Percentiles rank a stretch among this genome's conserved stretches.
Conservation (phyloP, 1,139 yeast species). For the Candida sojae region DNA sequence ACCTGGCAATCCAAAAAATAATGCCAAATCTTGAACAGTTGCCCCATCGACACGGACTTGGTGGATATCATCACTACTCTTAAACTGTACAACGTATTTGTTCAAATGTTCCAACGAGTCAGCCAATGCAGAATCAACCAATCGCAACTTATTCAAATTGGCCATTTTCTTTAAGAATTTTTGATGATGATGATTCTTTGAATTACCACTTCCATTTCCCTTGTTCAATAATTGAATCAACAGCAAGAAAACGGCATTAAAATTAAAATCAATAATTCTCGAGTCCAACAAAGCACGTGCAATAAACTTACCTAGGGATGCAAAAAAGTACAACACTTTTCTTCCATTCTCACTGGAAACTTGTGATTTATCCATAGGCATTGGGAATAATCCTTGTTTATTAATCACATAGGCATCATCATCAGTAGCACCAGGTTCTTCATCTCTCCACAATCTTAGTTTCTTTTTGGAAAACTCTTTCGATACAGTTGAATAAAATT, state of each 20-base stretch:
- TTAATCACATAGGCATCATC: constrained; percentile 42
- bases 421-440: constrained; percentile 20
- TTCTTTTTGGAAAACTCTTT: constrained; percentile 61
- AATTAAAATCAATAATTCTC: constrained; percentile 78
- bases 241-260: constrained; percentile 71
- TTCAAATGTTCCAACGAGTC: constrained; percentile 58
- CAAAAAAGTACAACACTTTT: constrained; percentile 56
- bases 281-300: constrained; percentile 89
- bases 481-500: constrained; percentile 84
- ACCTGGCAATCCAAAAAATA: constrained; percentile 73
- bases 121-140: constrained; percentile 64
- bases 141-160: constrained; percentile 43
- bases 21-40: constrained; percentile 51
- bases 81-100: constrained; percentile 38
- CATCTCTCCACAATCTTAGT: constrained; percentile 71
- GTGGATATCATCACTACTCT: constrained; percentile 15
- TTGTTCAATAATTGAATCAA: constrained; percentile 35
- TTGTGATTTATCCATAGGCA: constrained; percentile 49
- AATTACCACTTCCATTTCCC: constrained; percentile 6
- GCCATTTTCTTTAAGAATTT: constrained; percentile 29
- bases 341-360: constrained; percentile 37
- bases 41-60: constrained; percentile 41
- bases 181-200: constrained; percentile 9
- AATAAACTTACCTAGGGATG: constrained; percentile 75
- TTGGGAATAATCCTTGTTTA: constrained; percentile 69